Base-by-base conservation (phyloP, 768 basidiomycete genomes). In the Tulasnella sp. region DNA sequence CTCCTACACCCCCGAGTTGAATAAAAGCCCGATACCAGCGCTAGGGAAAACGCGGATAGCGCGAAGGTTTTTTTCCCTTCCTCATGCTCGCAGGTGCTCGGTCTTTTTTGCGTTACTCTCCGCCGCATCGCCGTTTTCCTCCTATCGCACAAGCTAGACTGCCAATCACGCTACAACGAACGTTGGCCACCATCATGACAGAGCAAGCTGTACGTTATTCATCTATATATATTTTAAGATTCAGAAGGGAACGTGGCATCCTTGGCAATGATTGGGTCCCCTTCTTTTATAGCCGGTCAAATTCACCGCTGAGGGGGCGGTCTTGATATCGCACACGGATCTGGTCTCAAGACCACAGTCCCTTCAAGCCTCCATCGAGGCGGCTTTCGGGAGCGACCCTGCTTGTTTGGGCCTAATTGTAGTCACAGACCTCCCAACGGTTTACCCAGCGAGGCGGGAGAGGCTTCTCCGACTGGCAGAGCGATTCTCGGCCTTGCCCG, bases 361-460 rank as follows among this genome's bases (percentile, higher is more conserved):
- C 5, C 84, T 93, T 15, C 81, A 84, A 37, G 78, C 85, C 25
- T 87, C 90, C 25, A 93, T 97, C 77, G 89, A 78, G 34, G 15
- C 74, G 15, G 95, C 93, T 3, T 97, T 97, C 80, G 95, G 94
- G 29, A 93, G 93, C 14, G 85, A 89, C 77, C 87, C 91, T 9
- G 84, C 89, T 71, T 90, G 89, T 67, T 85, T 96, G 71, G 95
- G 95, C 0, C 91, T 97, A 78, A 86, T 97, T 77, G 83, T 97
- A 69, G 86, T 96, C 78, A 88, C 88, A 79, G 94, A 96, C 84
- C 85, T 99, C 38, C 97, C 96, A 0, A 79, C 82, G 3, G 84
- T 84, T 54, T 99, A 93, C 80, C 80, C 82, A 12, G 74, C 79
- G 1, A 87, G 93, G 75, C 86, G 97, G 45, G 89, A 91, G 80